These are phyloP conservation scores for Ziziphus jujuba DNA, from an alignment of 306 rosid species.

Conservation along the genomic window DNA sequence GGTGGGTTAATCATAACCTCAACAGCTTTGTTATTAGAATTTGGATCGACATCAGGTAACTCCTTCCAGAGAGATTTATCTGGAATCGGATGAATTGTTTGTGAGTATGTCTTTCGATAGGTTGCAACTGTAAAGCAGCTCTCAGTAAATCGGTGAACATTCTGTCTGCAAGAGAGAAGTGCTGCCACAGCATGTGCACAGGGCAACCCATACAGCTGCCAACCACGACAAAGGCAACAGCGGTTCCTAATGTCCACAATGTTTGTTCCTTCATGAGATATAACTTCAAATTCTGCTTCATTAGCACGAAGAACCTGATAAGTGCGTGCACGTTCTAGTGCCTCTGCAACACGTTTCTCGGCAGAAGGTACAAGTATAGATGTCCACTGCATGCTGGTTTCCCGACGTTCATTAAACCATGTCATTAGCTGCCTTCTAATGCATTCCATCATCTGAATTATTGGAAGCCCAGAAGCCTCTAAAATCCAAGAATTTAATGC, in stretches of 20 bases:
- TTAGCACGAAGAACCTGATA: slow-evolving; percentile 88
- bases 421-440: slow-evolving; percentile 88
- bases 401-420: slow-evolving; percentile 86
- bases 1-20: slow-evolving; percentile 69
- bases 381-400: slow-evolving; percentile 90
- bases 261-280: slow-evolving; percentile 72
- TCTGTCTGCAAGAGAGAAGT: slow-evolving; percentile 82
- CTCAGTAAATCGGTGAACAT: slow-evolving; percentile 84
- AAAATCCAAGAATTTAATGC: slow-evolving; percentile 70
- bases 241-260: slow-evolving; percentile 79
- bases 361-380: slow-evolving; percentile 82
- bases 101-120: slow-evolving; percentile 81
- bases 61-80: slow-evolving; percentile 84
- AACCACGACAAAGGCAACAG: slow-evolving; percentile 76
- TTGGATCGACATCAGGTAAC: slow-evolving; percentile 53
- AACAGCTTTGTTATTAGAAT: slow-evolving; percentile 32
- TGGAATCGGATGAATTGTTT: slow-evolving; percentile 87
- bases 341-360: slow-evolving; percentile 73
- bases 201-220: slow-evolving; percentile 89
- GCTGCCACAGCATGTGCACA: slow-evolving; percentile 95
- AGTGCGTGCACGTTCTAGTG: slow-evolving; percentile 79
- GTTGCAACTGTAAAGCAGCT: slow-evolving; percentile 87
- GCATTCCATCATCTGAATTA: slow-evolving; percentile 90
- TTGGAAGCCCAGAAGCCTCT: slow-evolving; percentile 86
- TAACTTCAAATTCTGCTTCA: slow-evolving; percentile 85